phyloP scores from a whole-genome alignment of 2,329 filamentous ascomycete species.

The Pseudopithomyces maydicus region DNA sequence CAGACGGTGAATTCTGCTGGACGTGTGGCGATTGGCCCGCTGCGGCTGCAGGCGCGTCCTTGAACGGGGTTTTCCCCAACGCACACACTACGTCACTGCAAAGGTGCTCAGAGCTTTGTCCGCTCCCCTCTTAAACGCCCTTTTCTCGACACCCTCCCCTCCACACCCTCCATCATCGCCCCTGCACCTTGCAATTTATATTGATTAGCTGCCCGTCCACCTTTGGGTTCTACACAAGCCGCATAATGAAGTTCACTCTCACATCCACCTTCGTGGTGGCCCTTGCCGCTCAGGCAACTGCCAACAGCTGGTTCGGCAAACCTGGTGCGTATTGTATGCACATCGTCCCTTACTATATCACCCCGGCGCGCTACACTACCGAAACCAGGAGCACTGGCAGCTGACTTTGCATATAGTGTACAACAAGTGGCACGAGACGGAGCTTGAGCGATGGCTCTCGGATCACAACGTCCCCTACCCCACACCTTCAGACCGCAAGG shows the following conservation, averaged over 20 bases:
- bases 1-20: constrained; percentile 8
- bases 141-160: constrained; percentile 11
- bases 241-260: constrained; percentile 76
- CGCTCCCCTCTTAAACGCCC: constrained; percentile 29
- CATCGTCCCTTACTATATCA: constrained; percentile 10
- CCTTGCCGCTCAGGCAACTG: constrained; percentile 71
- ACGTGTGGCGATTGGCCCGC: constrained; percentile 22
- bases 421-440: constrained; percentile 98
- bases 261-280: constrained; percentile 71
- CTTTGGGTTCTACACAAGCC: constrained; percentile 14
- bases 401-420: constrained; percentile 66
- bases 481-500: constrained; percentile 87
- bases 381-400: constrained; percentile 9
- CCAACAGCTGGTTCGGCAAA: constrained; percentile 85
- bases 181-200: constrained; percentile 25
- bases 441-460: constrained; percentile 94
- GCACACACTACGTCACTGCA: constrained; percentile 38
- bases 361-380: neutral
- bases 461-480: constrained; percentile 92
- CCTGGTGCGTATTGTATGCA: constrained; percentile 65
- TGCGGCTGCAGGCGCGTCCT: constrained; percentile 19
- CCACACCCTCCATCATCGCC: constrained; percentile 12
- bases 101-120: constrained; percentile 23
- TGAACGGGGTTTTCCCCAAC: constrained; percentile 24
- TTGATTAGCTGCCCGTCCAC: constrained; percentile 23